phyloP scores from a whole-genome alignment of 2,329 filamentous ascomycete species.

The Aspergillus carbonarius region DNA sequence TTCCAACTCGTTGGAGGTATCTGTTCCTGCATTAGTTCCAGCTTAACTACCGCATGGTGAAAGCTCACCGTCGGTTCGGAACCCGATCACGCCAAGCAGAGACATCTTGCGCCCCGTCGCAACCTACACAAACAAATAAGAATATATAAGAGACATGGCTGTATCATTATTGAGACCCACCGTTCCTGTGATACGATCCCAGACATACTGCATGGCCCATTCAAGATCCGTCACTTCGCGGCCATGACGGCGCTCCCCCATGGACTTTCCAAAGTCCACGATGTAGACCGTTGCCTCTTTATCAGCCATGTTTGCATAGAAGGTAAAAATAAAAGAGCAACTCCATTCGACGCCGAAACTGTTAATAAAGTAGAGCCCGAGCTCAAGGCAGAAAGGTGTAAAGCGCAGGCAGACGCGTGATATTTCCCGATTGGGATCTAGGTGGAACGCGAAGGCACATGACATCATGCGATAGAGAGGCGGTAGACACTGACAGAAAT shows the following conservation, averaged over 20 bases:
- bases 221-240: constrained; percentile 79
- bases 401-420: constrained; percentile 44
- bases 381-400: constrained; percentile 15
- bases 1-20: constrained; percentile 67
- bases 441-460: constrained; percentile 39
- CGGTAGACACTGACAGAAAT: too few species aligned
- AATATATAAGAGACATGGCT: neutral
- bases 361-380: constrained; percentile 1
- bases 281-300: constrained; percentile 95
- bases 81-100: constrained; percentile 74
- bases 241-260: constrained; percentile 70
- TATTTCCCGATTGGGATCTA: constrained; percentile 37
- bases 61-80: constrained; percentile 67
- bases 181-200: constrained; percentile 83
- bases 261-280: constrained; percentile 82
- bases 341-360: neutral
- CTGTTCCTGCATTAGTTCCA: constrained; percentile 33
- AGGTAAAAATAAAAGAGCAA: neutral
- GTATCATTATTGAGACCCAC: constrained; percentile 46
- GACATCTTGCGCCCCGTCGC: constrained; percentile 71
- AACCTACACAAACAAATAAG: constrained; percentile 41
- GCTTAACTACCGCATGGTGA: neutral
- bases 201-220: constrained; percentile 87
- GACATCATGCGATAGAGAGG: constrained; percentile 29
- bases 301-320: constrained; percentile 67